Conservation (phyloP, 1,284 basidiomycete species). For the Macrocystidia cucumis region DNA sequence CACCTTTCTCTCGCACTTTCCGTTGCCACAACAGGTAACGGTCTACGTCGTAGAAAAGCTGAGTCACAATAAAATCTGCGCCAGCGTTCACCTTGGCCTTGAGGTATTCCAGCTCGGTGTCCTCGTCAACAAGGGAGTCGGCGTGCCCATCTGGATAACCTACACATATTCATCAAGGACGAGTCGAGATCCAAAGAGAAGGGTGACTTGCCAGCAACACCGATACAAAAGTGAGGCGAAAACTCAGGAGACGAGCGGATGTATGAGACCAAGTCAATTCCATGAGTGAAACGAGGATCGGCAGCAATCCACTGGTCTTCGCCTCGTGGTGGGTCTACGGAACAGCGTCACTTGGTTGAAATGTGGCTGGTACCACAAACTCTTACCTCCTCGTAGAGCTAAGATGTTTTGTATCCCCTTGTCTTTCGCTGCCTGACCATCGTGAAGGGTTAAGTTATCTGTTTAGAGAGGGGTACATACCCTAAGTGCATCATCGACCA, state of each 20-base stretch:
- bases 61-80: conserved; percentile 94
- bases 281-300: conserved; percentile 83
- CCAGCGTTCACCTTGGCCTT: conserved; percentile 93
- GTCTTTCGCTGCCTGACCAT: conserved; percentile 77
- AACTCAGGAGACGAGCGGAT: conserved; percentile 80
- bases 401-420: conserved; percentile 88
- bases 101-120: conserved; percentile 71
- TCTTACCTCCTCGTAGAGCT: conserved; percentile 80
- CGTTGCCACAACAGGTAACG: conserved; percentile 76
- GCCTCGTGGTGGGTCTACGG: conserved; percentile 82
- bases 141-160: conserved; percentile 94
- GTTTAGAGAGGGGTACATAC: conserved; percentile 37
- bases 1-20: conserved; percentile 68
- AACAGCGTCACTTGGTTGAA: too few relatives aligned
- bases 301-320: conserved; percentile 89
- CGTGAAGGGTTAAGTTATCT: conserved; percentile 2
- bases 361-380: too few relatives aligned
- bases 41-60: conserved; percentile 95
- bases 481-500: conserved; percentile 79
- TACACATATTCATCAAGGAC: conserved; percentile 15
- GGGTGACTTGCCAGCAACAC: conserved; percentile 65
- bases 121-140: conserved; percentile 54
- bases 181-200: conserved; percentile 3
- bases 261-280: conserved; percentile 85
- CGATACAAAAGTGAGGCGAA: conserved; percentile 85